Conservation (phyloP, 179 eudicot species). For the Corrigiola litoralis region DNA sequence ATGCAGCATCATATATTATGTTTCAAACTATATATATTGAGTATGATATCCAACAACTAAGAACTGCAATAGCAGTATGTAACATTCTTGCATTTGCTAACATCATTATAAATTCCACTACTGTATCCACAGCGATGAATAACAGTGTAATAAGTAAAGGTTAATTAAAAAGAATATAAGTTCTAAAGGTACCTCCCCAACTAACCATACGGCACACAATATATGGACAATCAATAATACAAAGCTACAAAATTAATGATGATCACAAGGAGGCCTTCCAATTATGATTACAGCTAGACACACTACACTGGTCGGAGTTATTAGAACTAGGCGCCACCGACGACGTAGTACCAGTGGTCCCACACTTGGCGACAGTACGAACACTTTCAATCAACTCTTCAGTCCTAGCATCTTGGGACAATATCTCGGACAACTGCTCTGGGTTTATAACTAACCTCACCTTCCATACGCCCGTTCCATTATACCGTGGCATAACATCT, state of each 20-base stretch:
- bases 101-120: no score
- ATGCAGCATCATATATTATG: no score
- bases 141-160: no score
- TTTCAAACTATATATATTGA: no score
- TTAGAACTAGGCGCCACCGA: constrained; percentile 18
- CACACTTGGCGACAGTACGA: constrained; percentile 56
- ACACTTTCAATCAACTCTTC: constrained; percentile 51
- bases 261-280: neutral
- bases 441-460: constrained; percentile 57
- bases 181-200: no score
- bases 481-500: constrained; percentile 26
- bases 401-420: constrained; percentile 42
- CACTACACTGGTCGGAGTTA: constrained; percentile 21
- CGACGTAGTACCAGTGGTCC: constrained; percentile 12
- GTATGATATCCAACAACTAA: no score
- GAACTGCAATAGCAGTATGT: no score
- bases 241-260: neutral
- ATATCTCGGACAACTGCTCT: constrained; percentile 45
- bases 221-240: neutral
- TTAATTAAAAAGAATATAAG: no score
- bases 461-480: constrained; percentile 47
- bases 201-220: neutral
- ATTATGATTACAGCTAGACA: constrained; percentile 22
- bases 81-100: no score
- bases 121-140: no score